These are phyloP conservation scores for Isabelozyma heimii DNA, from an alignment of 805 yeast species.

Conservation along the genomic window DNA sequence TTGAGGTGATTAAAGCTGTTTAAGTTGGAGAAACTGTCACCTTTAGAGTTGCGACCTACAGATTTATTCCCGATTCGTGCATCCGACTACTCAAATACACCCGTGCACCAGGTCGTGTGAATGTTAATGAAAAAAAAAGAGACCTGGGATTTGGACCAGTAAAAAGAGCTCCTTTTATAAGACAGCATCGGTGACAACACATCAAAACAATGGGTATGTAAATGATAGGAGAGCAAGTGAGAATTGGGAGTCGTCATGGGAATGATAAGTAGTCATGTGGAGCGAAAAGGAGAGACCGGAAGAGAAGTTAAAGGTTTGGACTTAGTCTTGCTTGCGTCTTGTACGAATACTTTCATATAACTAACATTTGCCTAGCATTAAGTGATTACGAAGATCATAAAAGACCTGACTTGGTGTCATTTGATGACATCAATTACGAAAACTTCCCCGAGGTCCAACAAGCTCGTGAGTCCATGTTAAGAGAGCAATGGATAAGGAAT, in stretches of 20 bases:
- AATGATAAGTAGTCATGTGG: not conserved
- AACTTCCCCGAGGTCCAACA: conserved; percentile 58
- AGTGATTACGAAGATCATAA: conserved; percentile 40
- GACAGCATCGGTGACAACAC: not conserved
- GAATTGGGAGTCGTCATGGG: not conserved
- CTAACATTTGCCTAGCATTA: conserved; percentile 13
- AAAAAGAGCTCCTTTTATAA: conserved; percentile 5
- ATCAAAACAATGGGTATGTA: conserved; percentile 16
- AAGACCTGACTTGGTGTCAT: conserved; percentile 72
- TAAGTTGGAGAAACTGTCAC: too few species aligned
- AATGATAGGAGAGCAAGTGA: not conserved
- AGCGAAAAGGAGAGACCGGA: too few species aligned
- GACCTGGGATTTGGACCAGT: conserved; percentile 4
- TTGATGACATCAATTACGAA: conserved; percentile 77
- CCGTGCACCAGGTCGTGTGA: not conserved
- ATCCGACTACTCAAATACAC: not conserved
- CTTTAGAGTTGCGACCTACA: too few species aligned
- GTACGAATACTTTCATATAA: conserved; percentile 1
- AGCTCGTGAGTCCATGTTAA: conserved; percentile 75
- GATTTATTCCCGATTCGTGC: too few species aligned
- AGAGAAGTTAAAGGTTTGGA: conserved; percentile 1
- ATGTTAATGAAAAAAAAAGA: too few species aligned
- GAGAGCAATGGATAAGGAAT: conserved; percentile 77
- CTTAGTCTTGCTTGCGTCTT: conserved; percentile 1
- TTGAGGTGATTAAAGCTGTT: too few species aligned